A percentile compares a stretch with the other conserved stretches of the same genome.
phyloP scores from a whole-genome alignment of 148 eudicot species.

The Tetragonia tetragonoides region DNA sequence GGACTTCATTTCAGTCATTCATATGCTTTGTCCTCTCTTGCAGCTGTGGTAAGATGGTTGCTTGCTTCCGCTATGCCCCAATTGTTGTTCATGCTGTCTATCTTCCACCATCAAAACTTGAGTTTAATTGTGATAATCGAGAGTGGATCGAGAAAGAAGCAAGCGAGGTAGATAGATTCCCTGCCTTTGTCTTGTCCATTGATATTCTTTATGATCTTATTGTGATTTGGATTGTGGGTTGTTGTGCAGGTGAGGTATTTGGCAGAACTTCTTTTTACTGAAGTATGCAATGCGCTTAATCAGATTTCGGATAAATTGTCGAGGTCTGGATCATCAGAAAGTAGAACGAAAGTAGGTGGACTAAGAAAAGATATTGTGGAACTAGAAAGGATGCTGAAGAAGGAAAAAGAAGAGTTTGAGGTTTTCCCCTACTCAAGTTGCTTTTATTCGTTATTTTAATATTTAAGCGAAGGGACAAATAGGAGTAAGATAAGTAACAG shows the following conservation, averaged over 20 bases:
- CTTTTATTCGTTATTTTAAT: background rate
- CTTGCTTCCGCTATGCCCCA: conserved; percentile 98
- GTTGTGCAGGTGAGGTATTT: conserved; percentile 56
- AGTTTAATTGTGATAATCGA: conserved; percentile 63
- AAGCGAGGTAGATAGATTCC: conserved; percentile 49
- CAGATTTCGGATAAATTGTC: conserved; percentile 53
- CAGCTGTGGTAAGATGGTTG: conserved; percentile 96
- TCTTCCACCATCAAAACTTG: conserved; percentile 84
- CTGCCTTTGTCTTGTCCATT: background rate
- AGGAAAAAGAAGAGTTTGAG: conserved; percentile 87
- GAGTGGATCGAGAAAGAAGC: conserved; percentile 78
- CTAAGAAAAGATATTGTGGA: conserved; percentile 54
- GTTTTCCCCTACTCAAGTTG: conserved; percentile 32
- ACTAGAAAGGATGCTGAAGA: conserved; percentile 61
- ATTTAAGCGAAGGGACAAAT: background rate
- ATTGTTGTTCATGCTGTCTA: conserved; percentile 82
- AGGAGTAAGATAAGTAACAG: background rate
- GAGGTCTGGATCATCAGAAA: conserved; percentile 34
- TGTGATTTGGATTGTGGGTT: background rate
- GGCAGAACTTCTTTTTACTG: conserved; percentile 75
- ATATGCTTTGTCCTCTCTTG: conserved; percentile 23
- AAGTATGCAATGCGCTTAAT: conserved; percentile 63
- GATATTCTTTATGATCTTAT: background rate
- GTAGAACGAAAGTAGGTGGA: conserved; percentile 35
- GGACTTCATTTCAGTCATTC: background rate